A percentile compares a stretch with the other conserved stretches of the same genome.
Conservation (phyloP, 176 grass and related monocot genomes). For the Cocos nucifera region DNA sequence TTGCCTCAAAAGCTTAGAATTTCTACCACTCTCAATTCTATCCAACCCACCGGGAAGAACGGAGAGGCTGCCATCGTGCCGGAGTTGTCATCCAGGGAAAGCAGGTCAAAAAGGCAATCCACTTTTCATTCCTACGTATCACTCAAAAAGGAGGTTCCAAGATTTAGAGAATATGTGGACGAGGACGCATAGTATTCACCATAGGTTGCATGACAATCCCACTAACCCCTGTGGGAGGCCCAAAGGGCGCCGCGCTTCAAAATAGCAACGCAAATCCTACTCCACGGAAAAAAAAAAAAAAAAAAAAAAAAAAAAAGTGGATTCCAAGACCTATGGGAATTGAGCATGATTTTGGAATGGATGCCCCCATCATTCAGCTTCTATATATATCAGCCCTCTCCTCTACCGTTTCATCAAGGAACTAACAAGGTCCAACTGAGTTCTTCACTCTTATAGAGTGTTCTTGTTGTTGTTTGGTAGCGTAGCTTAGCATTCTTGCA, state of each 20-base stretch:
- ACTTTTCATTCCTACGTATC: slow-evolving; percentile 48
- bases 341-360: slow-evolving; percentile 18
- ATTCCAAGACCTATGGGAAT: slow-evolving; percentile 49
- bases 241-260: slow-evolving; percentile 22
- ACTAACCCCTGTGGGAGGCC: slow-evolving; percentile 38
- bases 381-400: slow-evolving; percentile 51
- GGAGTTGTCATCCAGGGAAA: neutral
- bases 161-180: slow-evolving; percentile 77
- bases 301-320: neutral
- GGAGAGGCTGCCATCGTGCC: too few relatives aligned
- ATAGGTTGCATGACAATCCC: slow-evolving; percentile 32
- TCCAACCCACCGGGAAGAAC: too few relatives aligned
- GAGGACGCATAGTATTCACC: slow-evolving; percentile 64
- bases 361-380: slow-evolving; percentile 36
- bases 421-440: slow-evolving; percentile 15
- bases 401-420: slow-evolving; percentile 25
- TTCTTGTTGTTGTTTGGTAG: too few relatives aligned
- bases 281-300: slow-evolving; percentile 10
- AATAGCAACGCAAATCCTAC: slow-evolving; percentile 16
- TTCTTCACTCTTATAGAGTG: neutral
- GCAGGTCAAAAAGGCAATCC: slow-evolving; percentile 50
- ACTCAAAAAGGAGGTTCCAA: slow-evolving; percentile 30
- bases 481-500: too few relatives aligned
- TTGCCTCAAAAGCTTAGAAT: too few relatives aligned
- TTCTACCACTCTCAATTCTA: too few relatives aligned